These are phyloP conservation scores for Melocanna baccifera DNA, from an alignment of 176 grass and related monocot species.

Conservation along the genomic window DNA sequence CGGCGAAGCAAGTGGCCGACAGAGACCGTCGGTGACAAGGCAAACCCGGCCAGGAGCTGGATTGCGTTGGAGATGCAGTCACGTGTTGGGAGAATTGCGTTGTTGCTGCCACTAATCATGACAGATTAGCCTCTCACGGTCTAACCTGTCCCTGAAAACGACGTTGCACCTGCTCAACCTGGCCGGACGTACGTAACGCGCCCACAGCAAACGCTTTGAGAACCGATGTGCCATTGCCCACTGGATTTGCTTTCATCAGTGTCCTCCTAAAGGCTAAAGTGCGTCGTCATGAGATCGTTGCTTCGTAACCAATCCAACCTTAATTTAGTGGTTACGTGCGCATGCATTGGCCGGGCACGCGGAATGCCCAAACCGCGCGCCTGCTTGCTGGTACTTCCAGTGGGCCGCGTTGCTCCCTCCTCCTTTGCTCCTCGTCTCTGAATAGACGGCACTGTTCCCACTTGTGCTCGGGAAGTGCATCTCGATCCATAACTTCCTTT, in stretches of 20 bases:
- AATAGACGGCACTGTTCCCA: background rate
- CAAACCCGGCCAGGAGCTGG: background rate
- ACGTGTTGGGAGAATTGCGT: background rate
- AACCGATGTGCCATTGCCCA: background rate
- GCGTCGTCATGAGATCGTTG: background rate
- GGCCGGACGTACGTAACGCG: background rate
- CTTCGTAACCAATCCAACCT: background rate
- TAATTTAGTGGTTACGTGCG: background rate
- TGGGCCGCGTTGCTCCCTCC: background rate
- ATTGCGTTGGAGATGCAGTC: background rate
- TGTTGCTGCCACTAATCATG: background rate
- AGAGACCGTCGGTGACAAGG: background rate
- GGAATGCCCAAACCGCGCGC: no score
- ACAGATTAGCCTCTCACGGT: background rate
- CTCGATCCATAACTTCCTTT: background rate
- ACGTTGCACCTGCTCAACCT: background rate
- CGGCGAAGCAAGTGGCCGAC: background rate
- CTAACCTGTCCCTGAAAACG: background rate
- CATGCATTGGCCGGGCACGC: no score
- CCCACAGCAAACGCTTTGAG: background rate
- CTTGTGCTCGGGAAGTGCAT: background rate
- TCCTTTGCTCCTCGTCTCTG: background rate
- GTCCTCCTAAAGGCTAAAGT: no score
- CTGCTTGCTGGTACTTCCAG: no score
- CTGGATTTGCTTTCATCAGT: background rate